These are phyloP conservation scores for Massarina eburnea DNA, from an alignment of 2,329 filamentous ascomycete species.

Conservation along the genomic window DNA sequence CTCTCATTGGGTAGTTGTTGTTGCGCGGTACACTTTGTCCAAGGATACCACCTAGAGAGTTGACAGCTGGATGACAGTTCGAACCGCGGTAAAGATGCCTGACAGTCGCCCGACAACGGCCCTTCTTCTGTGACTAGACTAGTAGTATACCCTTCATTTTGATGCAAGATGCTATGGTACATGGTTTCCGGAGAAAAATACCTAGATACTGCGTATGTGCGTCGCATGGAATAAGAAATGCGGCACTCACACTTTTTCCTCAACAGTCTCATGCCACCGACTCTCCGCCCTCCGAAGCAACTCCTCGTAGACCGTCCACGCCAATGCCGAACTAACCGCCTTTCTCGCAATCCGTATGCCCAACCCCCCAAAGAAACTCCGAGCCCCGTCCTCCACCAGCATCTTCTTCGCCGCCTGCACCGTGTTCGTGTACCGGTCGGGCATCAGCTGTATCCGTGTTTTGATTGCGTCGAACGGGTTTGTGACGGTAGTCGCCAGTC, in stretches of 20 bases:
- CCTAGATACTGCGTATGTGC: no score
- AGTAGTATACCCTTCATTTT: no score
- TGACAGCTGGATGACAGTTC: no score
- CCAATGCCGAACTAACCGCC: slow-evolving; percentile 88
- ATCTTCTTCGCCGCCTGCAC: slow-evolving; percentile 74
- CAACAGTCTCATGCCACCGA: slow-evolving; percentile 31
- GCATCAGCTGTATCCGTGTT: slow-evolving; percentile 89
- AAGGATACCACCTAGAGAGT: no score
- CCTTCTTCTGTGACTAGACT: no score
- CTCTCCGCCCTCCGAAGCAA: slow-evolving; percentile 72
- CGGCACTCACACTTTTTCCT: slow-evolving; percentile 26
- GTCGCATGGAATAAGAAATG: no score
- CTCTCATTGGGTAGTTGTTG: no score
- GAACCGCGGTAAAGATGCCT: no score
- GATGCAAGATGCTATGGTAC: no score
- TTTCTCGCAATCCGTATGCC: slow-evolving; percentile 87
- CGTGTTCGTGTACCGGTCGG: slow-evolving; percentile 79
- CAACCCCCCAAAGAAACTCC: slow-evolving; percentile 82
- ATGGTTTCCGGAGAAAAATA: no score
- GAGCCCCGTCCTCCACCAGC: slow-evolving; percentile 76
- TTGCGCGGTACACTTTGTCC: no score
- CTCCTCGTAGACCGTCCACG: slow-evolving; percentile 97
- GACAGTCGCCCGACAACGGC: no score
- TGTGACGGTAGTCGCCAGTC: slow-evolving; percentile 80
- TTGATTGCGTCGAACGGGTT: slow-evolving; percentile 98